Conservation (phyloP, 805 yeast genomes). For the Wickerhamiella galacta region DNA sequence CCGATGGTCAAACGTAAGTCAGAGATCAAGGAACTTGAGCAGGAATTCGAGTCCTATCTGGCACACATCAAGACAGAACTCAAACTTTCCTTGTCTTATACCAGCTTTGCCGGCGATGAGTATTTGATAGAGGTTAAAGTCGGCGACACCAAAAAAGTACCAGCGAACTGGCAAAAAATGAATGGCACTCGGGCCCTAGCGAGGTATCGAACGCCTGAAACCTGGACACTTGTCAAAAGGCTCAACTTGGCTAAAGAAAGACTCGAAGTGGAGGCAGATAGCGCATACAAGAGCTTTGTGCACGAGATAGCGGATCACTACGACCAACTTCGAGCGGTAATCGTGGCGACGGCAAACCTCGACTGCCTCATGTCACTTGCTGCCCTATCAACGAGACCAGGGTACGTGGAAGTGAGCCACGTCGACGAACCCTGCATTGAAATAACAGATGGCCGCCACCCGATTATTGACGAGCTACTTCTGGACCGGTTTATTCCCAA, state of each 20-base stretch:
- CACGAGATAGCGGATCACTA: constrained; percentile 22
- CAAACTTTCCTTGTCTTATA: constrained; percentile 41
- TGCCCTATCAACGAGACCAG: constrained; percentile 34
- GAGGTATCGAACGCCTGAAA: constrained; percentile 53
- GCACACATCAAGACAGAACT: constrained; percentile 28
- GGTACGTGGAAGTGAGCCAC: constrained; percentile 36
- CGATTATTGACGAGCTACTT: constrained; percentile 40
- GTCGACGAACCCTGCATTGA: constrained; percentile 31
- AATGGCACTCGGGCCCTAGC: constrained; percentile 53
- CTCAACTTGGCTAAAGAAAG: constrained; percentile 46
- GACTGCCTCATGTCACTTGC: constrained; percentile 58
- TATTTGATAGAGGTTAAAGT: constrained; percentile 64
- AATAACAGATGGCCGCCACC: constrained; percentile 45
- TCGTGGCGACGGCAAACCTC: constrained; percentile 34
- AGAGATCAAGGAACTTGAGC: constrained; percentile 30
- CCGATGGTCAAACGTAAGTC: constrained; percentile 17
- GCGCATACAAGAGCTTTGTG: constrained; percentile 29
- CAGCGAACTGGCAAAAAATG: constrained; percentile 61
- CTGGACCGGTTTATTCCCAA: constrained; percentile 43
- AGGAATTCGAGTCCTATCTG: constrained; percentile 38
- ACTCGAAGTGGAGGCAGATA: constrained; percentile 31
- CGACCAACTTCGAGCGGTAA: constrained; percentile 26
- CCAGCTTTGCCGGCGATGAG: constrained; percentile 45
- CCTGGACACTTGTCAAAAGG: constrained; percentile 33
- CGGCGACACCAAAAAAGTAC: constrained; percentile 38